Evolutionary conservation across 2,329 filamentous ascomycete genomes (phyloP).

Genomic region (Trichoderma citrinoviride): DNA sequence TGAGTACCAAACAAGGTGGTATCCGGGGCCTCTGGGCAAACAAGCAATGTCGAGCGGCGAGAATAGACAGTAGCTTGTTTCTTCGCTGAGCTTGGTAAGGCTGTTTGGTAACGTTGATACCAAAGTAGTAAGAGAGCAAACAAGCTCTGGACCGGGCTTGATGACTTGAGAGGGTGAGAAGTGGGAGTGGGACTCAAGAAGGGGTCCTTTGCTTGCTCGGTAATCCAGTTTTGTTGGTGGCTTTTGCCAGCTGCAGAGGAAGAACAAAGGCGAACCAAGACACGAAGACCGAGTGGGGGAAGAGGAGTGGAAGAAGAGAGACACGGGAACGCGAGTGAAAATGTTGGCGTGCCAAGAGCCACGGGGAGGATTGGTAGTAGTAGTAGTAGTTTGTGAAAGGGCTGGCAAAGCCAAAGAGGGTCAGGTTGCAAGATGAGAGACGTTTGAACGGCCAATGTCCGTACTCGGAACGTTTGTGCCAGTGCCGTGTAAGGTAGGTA

Average conservation of each 20-base stretch:
- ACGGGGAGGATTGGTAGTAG: background rate
- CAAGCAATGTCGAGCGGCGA: background rate
- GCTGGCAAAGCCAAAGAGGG: background rate
- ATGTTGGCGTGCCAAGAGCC: constrained; percentile 1
- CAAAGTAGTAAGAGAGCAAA: background rate
- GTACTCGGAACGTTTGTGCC: background rate
- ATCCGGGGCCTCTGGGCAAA: background rate
- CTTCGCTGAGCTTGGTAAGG: background rate
- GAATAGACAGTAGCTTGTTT: background rate
- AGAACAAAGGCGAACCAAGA: background rate
- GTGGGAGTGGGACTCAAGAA: background rate
- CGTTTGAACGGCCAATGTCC: background rate
- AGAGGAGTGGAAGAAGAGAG: constrained; percentile 1
- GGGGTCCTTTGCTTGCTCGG: background rate
- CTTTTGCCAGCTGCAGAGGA: background rate
- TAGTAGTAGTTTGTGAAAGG: background rate
- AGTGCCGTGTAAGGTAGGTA: background rate
- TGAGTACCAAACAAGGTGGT: background rate
- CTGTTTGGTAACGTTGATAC: background rate
- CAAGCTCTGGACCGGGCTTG: background rate
- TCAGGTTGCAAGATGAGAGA: background rate
- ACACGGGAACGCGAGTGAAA: background rate
- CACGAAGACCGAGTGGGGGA: background rate
- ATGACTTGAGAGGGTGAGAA: background rate
- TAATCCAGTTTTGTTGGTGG: background rate